phyloP scores from a whole-genome alignment of 768 basidiomycete species.

The Suillus subalutaceus region DNA sequence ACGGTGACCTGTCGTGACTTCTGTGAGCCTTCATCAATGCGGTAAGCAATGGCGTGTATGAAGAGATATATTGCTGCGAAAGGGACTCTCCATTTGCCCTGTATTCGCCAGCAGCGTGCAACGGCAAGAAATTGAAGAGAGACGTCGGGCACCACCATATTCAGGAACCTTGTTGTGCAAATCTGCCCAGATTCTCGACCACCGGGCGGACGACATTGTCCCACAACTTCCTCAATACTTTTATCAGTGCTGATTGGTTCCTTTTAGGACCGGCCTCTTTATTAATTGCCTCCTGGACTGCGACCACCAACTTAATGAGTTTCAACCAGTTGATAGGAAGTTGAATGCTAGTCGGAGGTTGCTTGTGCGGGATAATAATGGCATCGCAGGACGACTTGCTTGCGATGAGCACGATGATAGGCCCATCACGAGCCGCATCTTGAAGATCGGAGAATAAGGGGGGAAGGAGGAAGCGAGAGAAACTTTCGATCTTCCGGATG shows the following conservation, averaged over 20 bases:
- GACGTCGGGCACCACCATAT: constrained; percentile 17
- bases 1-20: neutral
- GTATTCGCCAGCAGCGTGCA: constrained; percentile 15
- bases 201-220: too few relatives aligned
- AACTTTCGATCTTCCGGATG: constrained; percentile 20
- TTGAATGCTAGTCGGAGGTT: neutral
- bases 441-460: constrained; percentile 12
- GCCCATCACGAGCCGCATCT: constrained; percentile 11
- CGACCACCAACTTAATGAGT: too few relatives aligned
- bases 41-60: constrained; percentile 14
- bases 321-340: neutral
- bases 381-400: constrained; percentile 19
- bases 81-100: neutral
- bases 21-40: constrained; percentile 16
- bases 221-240: too few relatives aligned
- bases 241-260: too few relatives aligned
- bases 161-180: neutral
- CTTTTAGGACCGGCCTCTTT: too few relatives aligned
- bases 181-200: neutral
- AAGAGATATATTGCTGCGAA: constrained; percentile 11
- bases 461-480: constrained; percentile 18
- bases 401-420: constrained; percentile 7
- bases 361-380: constrained; percentile 10
- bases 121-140: constrained; percentile 12
- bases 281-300: too few relatives aligned